Evolutionary conservation across 371 early-diverging fungal genomes (phyloP), one percentile per base, ranked within the genome.

Genomic region (Mycotypha africana): DNA sequence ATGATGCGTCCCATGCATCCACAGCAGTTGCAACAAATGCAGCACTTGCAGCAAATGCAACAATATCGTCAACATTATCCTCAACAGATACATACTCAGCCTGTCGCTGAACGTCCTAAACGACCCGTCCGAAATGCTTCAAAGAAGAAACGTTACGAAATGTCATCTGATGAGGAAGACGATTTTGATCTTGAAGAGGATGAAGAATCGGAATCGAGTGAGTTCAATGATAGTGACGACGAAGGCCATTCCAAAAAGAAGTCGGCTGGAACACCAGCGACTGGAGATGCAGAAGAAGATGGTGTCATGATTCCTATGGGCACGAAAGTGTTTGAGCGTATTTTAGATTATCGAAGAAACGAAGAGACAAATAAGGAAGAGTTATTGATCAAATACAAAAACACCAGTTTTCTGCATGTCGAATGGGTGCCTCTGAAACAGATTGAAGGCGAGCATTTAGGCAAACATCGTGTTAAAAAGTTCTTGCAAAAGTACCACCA

Each of bases 381-480:
- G 36, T 44, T 81, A 21, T 41, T 81, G 35, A 70, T 89, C 45
- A 89, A 91, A 58, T 86, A 85, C 68, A 88, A 89, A 75, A 24
- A 45, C 4, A 21, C 85, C 64, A 85, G 86, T 65, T 92, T 87
- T 59, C 73, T 81, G 38, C 93, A 93, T 56, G 80, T 85, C 3
- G 90, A 91, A 46, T 93, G 94, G 92, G 79, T 95, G 1, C 73
- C 81, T 10, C 52, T 78, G 34, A 57, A 68, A 19, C 70, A 62
- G 22, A 79, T 93, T 32, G 83, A 86, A 53, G 59, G 73, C 37
- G 81, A 88, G 53, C 72, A 84, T 66, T 56, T 82, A 35, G 85
- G 89, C 45, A 84, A 88, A 61, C 76, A 83, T 64, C 82, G 92
- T 42, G 78, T 90, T 41, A 82, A 88, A 49, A 82, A 84, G 54